phyloP scores from a whole-genome alignment of 2,329 filamentous ascomycete species.

The Elsinoe fawcettii region DNA sequence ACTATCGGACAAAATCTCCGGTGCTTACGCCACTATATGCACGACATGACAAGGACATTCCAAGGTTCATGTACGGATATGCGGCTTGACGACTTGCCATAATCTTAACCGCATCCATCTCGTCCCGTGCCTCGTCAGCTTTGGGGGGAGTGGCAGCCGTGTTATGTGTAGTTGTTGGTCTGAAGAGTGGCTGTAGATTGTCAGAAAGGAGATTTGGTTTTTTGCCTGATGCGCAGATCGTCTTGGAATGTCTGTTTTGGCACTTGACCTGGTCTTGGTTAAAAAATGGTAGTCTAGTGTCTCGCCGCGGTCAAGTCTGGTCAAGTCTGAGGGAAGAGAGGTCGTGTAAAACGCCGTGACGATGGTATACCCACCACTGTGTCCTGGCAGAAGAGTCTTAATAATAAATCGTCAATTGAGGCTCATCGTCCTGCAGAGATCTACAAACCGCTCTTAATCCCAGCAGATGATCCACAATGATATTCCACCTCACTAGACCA shows the following conservation, averaged over 20 bases:
- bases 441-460: neutral
- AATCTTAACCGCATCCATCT: neutral
- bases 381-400: no score
- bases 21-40: neutral
- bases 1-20: neutral
- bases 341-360: neutral
- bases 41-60: neutral
- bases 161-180: neutral
- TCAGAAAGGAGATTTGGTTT: neutral
- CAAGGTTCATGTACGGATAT: neutral
- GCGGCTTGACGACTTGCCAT: constrained; percentile 1
- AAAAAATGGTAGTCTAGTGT: neutral
- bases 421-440: neutral
- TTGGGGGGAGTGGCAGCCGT: neutral
- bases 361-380: no score
- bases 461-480: neutral
- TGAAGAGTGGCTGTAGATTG: no score
- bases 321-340: neutral
- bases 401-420: no score
- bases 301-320: neutral
- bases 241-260: neutral
- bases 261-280: neutral
- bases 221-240: neutral
- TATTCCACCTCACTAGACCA: neutral
- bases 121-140: constrained; percentile 1